Evolutionary conservation across 306 rosid genomes (phyloP).

Genomic region (Acacia melanoxylon): DNA sequence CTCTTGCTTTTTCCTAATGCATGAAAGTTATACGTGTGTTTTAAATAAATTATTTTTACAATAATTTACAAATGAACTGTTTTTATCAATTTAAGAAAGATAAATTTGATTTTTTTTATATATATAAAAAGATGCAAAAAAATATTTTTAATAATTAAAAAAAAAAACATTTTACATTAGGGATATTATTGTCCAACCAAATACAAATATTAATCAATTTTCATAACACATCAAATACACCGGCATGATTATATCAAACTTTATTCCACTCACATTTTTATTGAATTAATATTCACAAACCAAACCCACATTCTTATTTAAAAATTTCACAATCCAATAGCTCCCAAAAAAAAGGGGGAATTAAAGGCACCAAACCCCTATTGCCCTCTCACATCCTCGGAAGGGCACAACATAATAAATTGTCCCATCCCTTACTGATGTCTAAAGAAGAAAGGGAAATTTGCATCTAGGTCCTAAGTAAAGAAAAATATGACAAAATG

Average conservation of each 20-base stretch:
- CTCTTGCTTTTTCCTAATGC: too few species aligned
- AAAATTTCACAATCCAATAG: background rate
- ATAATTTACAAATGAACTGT: too few species aligned
- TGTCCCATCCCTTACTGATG: background rate
- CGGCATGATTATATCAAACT: background rate
- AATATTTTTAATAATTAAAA: too few species aligned
- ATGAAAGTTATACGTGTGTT: too few species aligned
- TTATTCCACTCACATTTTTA: background rate
- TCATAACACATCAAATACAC: background rate
- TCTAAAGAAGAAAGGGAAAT: background rate
- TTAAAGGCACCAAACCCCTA: background rate
- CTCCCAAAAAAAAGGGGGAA: background rate
- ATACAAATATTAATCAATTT: too few species aligned
- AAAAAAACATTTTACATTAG: background rate
- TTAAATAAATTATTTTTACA: too few species aligned
- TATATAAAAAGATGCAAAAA: background rate
- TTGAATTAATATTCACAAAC: background rate
- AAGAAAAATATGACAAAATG: too few species aligned
- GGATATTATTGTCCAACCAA: background rate
- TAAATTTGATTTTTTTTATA: too few species aligned
- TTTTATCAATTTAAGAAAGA: too few species aligned
- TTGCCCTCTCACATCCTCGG: background rate
- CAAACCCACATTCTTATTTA: background rate
- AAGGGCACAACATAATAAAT: background rate
- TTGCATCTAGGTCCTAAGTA: too few species aligned